Evolutionary conservation across 306 rosid species (phyloP), one percentile per base, ranked within the genome.

Genomic region (Lathyrus aphaca): DNA sequence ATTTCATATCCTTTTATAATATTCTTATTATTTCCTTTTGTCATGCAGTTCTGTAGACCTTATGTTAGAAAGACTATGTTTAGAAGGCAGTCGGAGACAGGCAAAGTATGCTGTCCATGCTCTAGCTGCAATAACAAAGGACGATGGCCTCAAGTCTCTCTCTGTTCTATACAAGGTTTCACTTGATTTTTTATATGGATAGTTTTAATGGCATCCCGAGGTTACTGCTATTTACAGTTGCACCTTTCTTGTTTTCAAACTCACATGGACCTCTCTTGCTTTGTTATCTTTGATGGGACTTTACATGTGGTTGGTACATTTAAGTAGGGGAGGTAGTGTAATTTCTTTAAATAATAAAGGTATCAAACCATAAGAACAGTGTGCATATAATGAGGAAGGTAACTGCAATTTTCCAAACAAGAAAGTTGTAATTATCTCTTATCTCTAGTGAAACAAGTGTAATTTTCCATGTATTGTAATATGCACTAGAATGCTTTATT

Each of bases 61-160:
- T 75, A 86, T 89, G 78, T 73, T 94, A 85, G 99, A 94, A 85
- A 89, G 91, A 72, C 72, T 86, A 17, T 94, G 99, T 72, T 84
- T 94, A 77, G 99, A 94, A 82, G 99, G 99, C 42, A 91, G 83
- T 83, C 84, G 96, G 78, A 83, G 86, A 77, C 99, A 94, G 87
- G 97, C 99, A 67, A 94, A 94, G 85, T 94, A 94, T 86, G 99
- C 97, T 54, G 97, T 94, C 40, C 99, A 94, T 77, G 96, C 99
- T 29, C 80, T 94, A 49, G 99, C 97, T 53, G 92, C 99, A 25
- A 94, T 94, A 72, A 94, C 99, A 78, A 94, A 91, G 77, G 99
- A 94, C 66, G 99, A 94, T 72, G 99, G 99, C 80, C 97, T 94
- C 58, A 94, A 94, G 84, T 88, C 97, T 62, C 99, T 94, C 44